Percentiles rank a stretch among this genome's conserved stretches.
These are phyloP conservation scores for Kappamyces sp. DNA, from an alignment of 192 early-diverging fungal species.

Conservation along the genomic window DNA sequence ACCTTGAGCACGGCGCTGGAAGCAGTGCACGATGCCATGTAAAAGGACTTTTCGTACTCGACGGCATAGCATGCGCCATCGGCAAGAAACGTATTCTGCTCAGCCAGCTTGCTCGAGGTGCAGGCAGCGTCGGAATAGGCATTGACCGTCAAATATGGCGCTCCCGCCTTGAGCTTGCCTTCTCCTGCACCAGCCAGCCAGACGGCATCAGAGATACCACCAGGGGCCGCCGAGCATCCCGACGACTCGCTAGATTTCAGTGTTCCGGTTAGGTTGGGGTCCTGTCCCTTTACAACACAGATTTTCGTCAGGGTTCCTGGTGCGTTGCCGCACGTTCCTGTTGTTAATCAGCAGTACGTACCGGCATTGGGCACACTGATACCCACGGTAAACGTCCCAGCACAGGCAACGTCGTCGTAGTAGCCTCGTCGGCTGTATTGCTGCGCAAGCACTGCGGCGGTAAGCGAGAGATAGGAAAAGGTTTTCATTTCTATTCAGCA, in stretches of 20 bases:
- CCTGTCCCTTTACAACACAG: too few species aligned
- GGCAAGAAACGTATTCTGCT: conserved; percentile 2
- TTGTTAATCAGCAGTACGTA: neutral
- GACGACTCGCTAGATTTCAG: neutral
- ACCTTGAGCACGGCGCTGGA: neutral
- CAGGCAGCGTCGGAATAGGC: neutral
- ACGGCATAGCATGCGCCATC: conserved; percentile 9
- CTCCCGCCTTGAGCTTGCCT: neutral
- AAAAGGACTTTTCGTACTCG: neutral
- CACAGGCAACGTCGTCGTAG: neutral
- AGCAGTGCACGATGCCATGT: neutral
- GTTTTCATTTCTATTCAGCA: too few species aligned
- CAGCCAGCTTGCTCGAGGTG: neutral
- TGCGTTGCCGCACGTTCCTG: neutral
- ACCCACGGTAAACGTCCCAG: neutral
- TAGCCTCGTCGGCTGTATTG: neutral
- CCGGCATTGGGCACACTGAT: neutral
- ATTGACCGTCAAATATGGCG: neutral
- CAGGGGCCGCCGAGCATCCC: neutral
- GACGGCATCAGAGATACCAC: neutral
- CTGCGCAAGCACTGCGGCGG: too few species aligned
- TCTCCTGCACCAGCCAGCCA: neutral
- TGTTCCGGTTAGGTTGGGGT: neutral
- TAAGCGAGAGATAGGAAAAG: too few species aligned
- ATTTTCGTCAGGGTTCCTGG: neutral